Percentiles rank a stretch among this genome's conserved stretches.
phyloP scores from a whole-genome alignment of 2,329 filamentous ascomycete genomes.

The Dendryphion nanum region DNA sequence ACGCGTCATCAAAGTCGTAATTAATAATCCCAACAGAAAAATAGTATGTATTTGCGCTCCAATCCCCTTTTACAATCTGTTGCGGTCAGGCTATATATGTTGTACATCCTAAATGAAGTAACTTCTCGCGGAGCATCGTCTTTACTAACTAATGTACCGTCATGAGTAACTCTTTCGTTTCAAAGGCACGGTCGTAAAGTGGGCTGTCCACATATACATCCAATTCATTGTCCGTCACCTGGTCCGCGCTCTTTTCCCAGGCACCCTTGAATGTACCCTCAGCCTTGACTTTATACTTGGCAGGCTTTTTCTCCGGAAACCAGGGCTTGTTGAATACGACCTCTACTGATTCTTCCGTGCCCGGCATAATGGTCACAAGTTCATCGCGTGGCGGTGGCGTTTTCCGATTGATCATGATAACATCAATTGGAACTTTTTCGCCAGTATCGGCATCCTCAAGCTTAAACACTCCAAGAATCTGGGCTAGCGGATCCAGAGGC shows the following conservation, averaged over 20 bases:
- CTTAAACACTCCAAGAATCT: slow-evolving; percentile 39
- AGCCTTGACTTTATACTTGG: slow-evolving; percentile 36
- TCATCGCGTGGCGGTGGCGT: slow-evolving; percentile 38
- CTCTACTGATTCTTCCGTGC: slow-evolving; percentile 32
- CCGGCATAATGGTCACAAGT: slow-evolving; percentile 36
- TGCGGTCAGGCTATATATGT: too few species aligned
- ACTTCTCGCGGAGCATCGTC: too few species aligned
- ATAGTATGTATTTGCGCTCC: too few species aligned
- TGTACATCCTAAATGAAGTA: too few species aligned
- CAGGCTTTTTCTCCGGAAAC: slow-evolving; percentile 35
- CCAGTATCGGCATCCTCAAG: slow-evolving; percentile 27
- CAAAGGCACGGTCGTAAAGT: slow-evolving; percentile 22
- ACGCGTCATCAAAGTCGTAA: too few species aligned
- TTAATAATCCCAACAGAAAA: too few species aligned
- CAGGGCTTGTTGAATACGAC: slow-evolving; percentile 38
- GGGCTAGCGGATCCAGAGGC: slow-evolving; percentile 38
- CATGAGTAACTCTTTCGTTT: slow-evolving; percentile 22
- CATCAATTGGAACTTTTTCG: slow-evolving; percentile 25
- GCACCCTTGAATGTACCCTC: slow-evolving; percentile 36
- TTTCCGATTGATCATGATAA: slow-evolving; percentile 35
- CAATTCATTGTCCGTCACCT: slow-evolving; percentile 23
- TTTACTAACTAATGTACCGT: slow-evolving; percentile 21
- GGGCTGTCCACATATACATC: slow-evolving; percentile 23
- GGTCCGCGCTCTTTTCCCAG: slow-evolving; percentile 29
- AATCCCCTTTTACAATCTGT: too few species aligned